Percentiles rank a stretch among this genome's conserved stretches.
These are phyloP conservation scores for Strigomonas oncopelti DNA, from an alignment of 208 protist genomes.

Conservation along the genomic window DNA sequence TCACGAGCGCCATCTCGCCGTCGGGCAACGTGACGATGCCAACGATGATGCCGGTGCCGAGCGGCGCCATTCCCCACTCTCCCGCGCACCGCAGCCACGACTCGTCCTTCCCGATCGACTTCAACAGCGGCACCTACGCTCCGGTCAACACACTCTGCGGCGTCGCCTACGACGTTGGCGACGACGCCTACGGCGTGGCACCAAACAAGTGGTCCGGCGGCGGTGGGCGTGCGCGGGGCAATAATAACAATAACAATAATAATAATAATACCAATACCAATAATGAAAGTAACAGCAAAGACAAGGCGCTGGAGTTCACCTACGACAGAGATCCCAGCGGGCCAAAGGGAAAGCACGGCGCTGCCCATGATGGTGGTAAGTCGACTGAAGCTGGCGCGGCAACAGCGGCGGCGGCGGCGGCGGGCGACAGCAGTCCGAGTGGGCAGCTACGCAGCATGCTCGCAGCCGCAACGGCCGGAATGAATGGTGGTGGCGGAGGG, in stretches of 20 bases:
- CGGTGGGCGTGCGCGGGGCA: background rate
- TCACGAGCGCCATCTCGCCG: background rate
- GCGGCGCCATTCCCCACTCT: background rate
- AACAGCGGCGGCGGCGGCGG: too few species aligned
- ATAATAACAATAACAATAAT: background rate
- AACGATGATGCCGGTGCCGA: background rate
- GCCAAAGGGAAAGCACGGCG: background rate
- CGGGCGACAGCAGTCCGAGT: background rate
- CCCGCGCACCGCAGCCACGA: background rate
- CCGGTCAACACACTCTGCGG: conserved; percentile 30
- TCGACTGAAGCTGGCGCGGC: too few species aligned
- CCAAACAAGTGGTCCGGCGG: background rate
- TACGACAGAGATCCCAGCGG: background rate
- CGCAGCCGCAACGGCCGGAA: background rate
- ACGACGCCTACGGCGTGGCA: conserved; percentile 15
- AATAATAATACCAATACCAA: conserved; percentile 8
- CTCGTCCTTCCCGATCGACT: background rate
- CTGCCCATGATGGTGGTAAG: background rate
- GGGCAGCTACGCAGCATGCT: background rate
- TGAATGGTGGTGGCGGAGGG: background rate
- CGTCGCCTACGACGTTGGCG: conserved; percentile 55
- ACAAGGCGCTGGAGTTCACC: background rate
- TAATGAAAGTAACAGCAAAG: background rate
- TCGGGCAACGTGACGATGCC: background rate
- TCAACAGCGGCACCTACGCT: background rate